Conservation (phyloP, 805 yeast species). For the Blastobotrys terrestris region DNA sequence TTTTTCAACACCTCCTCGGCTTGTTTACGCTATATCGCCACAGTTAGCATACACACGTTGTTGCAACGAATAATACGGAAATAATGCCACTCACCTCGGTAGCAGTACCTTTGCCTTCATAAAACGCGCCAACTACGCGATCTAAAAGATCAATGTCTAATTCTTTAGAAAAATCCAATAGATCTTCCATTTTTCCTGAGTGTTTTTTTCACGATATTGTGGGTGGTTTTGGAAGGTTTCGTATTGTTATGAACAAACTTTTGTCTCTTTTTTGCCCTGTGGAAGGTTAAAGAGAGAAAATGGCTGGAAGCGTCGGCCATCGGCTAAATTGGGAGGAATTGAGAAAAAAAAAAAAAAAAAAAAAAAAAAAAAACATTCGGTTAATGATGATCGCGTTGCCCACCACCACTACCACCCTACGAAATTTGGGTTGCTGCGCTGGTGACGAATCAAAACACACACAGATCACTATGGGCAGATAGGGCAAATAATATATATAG, state of each 20-base stretch:
- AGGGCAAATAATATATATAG: constrained; percentile 3
- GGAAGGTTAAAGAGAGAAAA: neutral
- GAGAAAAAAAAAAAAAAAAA: too few relatives aligned
- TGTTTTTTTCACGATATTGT: neutral
- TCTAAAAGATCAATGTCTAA: constrained; percentile 77
- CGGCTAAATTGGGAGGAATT: neutral
- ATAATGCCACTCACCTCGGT: constrained; percentile 40
- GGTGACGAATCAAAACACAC: too few relatives aligned
- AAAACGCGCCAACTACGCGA: constrained; percentile 78
- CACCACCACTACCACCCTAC: too few relatives aligned
- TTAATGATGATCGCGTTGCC: too few relatives aligned
- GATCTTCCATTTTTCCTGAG: constrained; percentile 58
- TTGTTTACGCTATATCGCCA: constrained; percentile 25
- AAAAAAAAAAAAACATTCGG: too few relatives aligned
- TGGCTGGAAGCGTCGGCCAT: neutral
- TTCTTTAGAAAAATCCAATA: constrained; percentile 81
- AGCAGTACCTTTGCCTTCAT: constrained; percentile 61
- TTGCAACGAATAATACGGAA: neutral
- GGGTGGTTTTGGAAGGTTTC: neutral
- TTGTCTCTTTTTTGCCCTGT: neutral
- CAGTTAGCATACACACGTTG: neutral
- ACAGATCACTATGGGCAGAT: too few relatives aligned
- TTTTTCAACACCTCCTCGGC: constrained; percentile 35
- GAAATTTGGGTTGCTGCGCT: too few relatives aligned
- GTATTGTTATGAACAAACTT: neutral